phyloP scores from a whole-genome alignment of 306 rosid species.

The Argentina anserina region DNA sequence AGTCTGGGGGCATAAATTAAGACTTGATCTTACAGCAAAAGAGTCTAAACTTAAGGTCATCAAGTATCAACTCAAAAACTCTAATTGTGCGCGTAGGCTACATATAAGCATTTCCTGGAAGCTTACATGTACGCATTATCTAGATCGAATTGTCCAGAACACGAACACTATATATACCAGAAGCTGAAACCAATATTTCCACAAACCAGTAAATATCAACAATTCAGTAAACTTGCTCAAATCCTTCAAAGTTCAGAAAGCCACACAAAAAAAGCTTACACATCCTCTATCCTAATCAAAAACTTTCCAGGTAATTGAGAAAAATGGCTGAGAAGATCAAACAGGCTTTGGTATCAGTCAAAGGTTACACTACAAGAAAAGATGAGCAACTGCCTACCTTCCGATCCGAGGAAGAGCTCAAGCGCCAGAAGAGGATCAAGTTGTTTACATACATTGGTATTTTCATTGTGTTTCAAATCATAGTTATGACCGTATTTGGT shows the following conservation, averaged over 20 bases:
- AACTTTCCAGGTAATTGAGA: background rate
- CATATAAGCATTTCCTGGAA: background rate
- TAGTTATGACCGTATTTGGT: background rate
- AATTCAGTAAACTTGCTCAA: background rate
- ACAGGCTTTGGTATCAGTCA: background rate
- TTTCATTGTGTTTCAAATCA: conserved; percentile 7
- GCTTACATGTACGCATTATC: background rate
- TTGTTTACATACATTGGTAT: background rate
- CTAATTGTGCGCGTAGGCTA: background rate
- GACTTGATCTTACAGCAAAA: background rate
- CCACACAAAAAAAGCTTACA: background rate
- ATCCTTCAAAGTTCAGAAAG: background rate
- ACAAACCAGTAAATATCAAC: background rate
- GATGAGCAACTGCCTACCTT: background rate
- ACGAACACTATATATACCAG: background rate
- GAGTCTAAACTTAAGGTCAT: background rate
- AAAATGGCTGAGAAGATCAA: conserved; percentile 5
- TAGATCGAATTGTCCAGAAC: background rate
- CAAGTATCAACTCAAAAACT: conserved; percentile 1
- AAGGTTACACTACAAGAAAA: background rate
- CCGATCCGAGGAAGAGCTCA: conserved; percentile 10
- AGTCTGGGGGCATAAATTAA: background rate
- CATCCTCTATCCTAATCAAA: background rate
- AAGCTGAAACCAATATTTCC: background rate
- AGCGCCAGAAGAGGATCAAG: conserved; percentile 6